Evolutionary conservation across 2,329 filamentous ascomycete species (phyloP).

Genomic region (Phaeosphaeriaceae sp.): DNA sequence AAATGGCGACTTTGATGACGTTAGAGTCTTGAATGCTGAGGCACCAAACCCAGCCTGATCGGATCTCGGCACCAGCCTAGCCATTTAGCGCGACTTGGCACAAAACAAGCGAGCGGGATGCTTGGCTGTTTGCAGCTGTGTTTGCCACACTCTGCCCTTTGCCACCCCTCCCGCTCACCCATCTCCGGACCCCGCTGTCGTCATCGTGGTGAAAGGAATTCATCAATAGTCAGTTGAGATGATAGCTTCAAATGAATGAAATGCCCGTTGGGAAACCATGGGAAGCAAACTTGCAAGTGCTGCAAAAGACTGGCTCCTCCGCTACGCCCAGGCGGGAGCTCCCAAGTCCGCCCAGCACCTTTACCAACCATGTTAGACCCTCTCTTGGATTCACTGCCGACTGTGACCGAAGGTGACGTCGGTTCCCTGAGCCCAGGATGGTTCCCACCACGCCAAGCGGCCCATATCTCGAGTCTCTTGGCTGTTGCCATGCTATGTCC

Average conservation of each 20-base stretch:
- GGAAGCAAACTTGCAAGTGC: neutral
- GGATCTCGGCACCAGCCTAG: constrained; percentile 21
- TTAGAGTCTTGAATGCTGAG: constrained; percentile 11
- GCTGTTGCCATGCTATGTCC: constrained; percentile 33
- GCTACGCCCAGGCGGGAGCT: constrained; percentile 3
- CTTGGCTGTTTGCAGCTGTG: constrained; percentile 28
- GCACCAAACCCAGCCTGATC: constrained; percentile 4
- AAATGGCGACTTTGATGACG: constrained; percentile 21
- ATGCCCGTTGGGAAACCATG: too few species aligned
- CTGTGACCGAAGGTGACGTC: constrained; percentile 34
- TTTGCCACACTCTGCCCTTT: constrained; percentile 13
- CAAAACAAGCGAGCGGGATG: constrained; percentile 30
- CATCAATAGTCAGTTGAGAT: neutral
- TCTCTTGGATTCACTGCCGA: constrained; percentile 22
- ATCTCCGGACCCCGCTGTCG: constrained; percentile 20
- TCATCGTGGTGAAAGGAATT: constrained; percentile 1
- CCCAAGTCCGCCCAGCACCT: constrained; percentile 10
- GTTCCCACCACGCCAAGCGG: constrained; percentile 35
- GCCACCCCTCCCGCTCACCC: constrained; percentile 21
- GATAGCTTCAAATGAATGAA: neutral
- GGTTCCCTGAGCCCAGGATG: constrained; percentile 32
- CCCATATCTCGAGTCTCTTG: constrained; percentile 36
- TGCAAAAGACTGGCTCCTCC: constrained; percentile 1
- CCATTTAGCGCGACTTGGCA: constrained; percentile 17
- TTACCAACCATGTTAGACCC: constrained; percentile 8